Evolutionary conservation across 2,329 filamentous ascomycete genomes (phyloP).

Genomic region (Phyllosticta capitalensis): DNA sequence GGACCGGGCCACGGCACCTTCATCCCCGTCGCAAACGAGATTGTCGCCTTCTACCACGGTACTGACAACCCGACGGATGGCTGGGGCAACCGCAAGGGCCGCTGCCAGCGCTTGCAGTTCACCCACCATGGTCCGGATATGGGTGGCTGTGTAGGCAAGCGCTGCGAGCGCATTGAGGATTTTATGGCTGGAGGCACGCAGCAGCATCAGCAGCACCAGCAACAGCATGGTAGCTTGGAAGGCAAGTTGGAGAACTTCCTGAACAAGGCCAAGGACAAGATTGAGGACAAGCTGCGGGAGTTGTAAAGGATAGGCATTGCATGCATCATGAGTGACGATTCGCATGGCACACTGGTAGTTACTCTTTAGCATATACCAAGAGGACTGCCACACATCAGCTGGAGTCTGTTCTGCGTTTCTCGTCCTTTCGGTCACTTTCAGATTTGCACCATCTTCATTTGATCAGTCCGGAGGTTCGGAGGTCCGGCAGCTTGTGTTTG

Average conservation of each 20-base stretch:
- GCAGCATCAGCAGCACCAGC: not conserved
- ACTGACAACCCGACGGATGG: conserved; percentile 36
- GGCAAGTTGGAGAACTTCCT: conserved; percentile 4
- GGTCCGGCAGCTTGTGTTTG: no score
- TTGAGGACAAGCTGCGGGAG: conserved; percentile 9
- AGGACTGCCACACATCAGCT: no score
- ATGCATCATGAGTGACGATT: not conserved
- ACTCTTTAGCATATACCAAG: no score
- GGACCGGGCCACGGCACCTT: conserved; percentile 40
- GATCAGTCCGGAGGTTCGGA: no score
- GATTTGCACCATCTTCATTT: no score
- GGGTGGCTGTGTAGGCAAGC: conserved; percentile 20
- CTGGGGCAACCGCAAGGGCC: conserved; percentile 35
- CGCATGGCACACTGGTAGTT: no score
- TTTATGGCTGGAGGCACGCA: conserved; percentile 5
- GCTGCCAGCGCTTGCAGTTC: conserved; percentile 34
- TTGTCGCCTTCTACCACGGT: conserved; percentile 37
- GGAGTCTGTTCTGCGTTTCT: no score
- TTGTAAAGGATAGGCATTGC: not conserved
- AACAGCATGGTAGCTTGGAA: not conserved
- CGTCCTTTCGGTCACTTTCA: no score
- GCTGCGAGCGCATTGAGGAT: conserved; percentile 4
- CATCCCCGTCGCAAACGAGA: conserved; percentile 31
- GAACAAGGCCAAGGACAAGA: conserved; percentile 9
- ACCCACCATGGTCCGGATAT: conserved; percentile 22